Evolutionary conservation across 2,329 filamentous ascomycete species (phyloP), one percentile per base, ranked within the genome.

Genomic region (Phyllosticta paracitricarpa): DNA sequence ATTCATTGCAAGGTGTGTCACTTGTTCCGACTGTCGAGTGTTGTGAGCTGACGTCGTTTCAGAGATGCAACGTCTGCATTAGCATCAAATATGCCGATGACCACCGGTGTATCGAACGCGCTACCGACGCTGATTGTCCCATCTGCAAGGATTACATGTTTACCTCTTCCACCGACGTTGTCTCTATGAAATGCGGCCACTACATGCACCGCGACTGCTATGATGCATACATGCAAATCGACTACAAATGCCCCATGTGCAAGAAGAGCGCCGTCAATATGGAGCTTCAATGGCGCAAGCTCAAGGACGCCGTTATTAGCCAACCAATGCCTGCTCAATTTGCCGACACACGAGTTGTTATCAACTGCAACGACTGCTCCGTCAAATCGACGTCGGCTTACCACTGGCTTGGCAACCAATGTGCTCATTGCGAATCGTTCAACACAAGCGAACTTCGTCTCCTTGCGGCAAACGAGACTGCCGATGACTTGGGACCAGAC

Each of bases 141-240:
- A 96, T 99, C 61, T 99, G 94, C 73, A 89, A 92, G 65, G 92
- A 97, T 63, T 96, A 96, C 72, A 89, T 99, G 80, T 97, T 97
- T 73, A 95, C 89, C 2, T 96, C 93, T 8, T 88, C 89, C 2
- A 85, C 86, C 61, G 86, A 89, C 0, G 91, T 97, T 7, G 91
- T 96, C 24, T 95, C 96, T 70, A 94, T 99, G 89, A 84, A 85
- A 51, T 99, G 94, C 72, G 94, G 94, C 2, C 94, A 99, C 72
- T 95, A 93, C 70, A 95, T 99, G 71, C 94, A 99, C 75, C 87
- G 89, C 68, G 84, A 84, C 62, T 99, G 94, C 75, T 94, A 96
- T 70, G 84, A 89, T 54, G 84, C 94, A 67, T 89, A 96, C 71
- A 92, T 95, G 79, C 87, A 87, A 68, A 86, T 85, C 3, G 95